A percentile compares a stretch with the other conserved stretches of the same genome.
Conservation (phyloP, 176 grass and related monocot species). For the Oryza coarctata region DNA sequence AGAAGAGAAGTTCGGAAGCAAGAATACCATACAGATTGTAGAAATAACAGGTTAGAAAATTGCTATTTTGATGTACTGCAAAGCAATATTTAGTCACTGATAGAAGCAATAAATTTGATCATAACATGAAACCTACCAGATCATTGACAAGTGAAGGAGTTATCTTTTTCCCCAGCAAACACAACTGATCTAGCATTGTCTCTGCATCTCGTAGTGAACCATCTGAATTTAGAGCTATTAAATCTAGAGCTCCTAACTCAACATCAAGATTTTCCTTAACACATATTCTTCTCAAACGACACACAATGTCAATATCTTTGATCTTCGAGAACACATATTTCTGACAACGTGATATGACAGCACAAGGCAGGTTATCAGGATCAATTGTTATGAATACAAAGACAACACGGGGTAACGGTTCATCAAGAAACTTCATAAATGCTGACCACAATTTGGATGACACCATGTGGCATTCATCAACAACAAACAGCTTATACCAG, state of each 20-base stretch:
- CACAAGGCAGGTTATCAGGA: constrained; percentile 52
- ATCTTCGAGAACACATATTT: constrained; percentile 61
- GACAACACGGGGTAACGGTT: constrained; percentile 45
- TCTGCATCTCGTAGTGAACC: constrained; percentile 68
- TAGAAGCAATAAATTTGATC: background rate
- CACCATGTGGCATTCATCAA: constrained; percentile 66
- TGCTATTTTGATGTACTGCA: background rate
- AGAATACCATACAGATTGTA: background rate
- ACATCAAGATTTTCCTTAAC: constrained; percentile 63
- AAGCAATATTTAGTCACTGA: background rate
- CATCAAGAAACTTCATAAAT: constrained; percentile 73
- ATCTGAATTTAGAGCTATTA: constrained; percentile 70
- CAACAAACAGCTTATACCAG: constrained; percentile 55
- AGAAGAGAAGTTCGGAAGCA: background rate
- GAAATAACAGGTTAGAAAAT: background rate
- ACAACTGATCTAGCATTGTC: constrained; percentile 65
- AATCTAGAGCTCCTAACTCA: constrained; percentile 64
- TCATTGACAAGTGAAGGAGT: constrained; percentile 68
- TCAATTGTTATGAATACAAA: constrained; percentile 66
- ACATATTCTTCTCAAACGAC: constrained; percentile 55
- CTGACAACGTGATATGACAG: constrained; percentile 59
- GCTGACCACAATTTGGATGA: constrained; percentile 60
- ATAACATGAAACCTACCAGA: constrained; percentile 38
- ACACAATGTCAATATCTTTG: constrained; percentile 64
- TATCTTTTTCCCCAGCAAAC: constrained; percentile 63